Conservation (phyloP, 345 rosid genomes). For the Salix caprea region DNA sequence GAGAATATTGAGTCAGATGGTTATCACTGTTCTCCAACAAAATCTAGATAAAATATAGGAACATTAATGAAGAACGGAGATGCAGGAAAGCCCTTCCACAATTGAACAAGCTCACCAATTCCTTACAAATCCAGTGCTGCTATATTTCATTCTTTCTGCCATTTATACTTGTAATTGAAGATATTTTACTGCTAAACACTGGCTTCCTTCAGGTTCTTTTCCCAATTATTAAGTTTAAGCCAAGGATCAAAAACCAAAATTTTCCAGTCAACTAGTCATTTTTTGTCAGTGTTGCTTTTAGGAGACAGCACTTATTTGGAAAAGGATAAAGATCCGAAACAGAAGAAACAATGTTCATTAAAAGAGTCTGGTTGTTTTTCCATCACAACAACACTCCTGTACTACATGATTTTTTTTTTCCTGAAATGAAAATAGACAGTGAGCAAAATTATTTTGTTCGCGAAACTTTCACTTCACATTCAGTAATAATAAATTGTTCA, state of each 20-base stretch:
- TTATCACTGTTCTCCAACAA: constrained; percentile 14
- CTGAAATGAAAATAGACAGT: neutral
- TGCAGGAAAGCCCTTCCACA: neutral
- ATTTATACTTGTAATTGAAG: neutral
- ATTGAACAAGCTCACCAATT: neutral
- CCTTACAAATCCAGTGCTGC: neutral
- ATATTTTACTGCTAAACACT: neutral
- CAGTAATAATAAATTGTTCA: too few relatives aligned
- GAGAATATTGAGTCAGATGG: constrained; percentile 74
- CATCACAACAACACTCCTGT: neutral
- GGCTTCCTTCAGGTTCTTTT: neutral
- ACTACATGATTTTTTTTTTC: neutral
- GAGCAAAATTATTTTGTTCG: neutral
- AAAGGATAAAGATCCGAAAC: neutral
- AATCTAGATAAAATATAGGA: neutral
- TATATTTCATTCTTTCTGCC: neutral
- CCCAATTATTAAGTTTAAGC: neutral
- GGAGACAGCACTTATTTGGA: neutral
- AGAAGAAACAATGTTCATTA: neutral
- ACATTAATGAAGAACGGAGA: neutral
- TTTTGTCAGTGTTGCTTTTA: neutral
- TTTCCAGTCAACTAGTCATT: neutral
- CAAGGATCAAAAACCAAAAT: neutral
- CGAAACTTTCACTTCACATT: neutral
- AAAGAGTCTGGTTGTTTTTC: neutral